These are phyloP conservation scores for Betula pendula DNA, from an alignment of 306 rosid genomes.

Conservation along the genomic window DNA sequence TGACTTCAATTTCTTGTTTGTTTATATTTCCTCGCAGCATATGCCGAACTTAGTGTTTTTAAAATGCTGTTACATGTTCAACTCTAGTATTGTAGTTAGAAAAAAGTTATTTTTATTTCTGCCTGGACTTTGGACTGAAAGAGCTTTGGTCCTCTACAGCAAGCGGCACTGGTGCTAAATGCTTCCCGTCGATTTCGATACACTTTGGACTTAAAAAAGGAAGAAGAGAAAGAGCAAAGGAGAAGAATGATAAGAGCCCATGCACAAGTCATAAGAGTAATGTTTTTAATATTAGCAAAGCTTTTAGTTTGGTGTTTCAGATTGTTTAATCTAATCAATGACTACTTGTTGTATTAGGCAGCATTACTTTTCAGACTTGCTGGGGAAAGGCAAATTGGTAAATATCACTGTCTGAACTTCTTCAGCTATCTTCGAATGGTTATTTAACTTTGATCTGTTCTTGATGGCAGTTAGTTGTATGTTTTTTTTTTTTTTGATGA, in stretches of 20 bases:
- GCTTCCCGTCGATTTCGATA: conserved; percentile 90
- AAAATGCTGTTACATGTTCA: conserved; percentile 9
- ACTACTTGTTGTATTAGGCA: conserved; percentile 59
- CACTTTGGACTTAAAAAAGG: conserved; percentile 79
- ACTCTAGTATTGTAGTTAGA: conserved; percentile 11
- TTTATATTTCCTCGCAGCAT: background rate
- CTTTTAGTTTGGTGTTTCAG: conserved; percentile 11
- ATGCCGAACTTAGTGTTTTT: conserved; percentile 6
- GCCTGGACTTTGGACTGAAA: conserved; percentile 31
- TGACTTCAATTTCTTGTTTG: conserved; percentile 5
- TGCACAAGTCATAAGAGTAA: conserved; percentile 94
- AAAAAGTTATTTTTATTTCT: background rate
- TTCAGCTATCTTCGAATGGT: background rate
- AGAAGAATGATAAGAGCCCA: conserved; percentile 85
- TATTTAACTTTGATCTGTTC: conserved; percentile 1
- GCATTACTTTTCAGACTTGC: conserved; percentile 91
- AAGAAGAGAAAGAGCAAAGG: conserved; percentile 64
- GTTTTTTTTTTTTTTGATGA: too few species aligned
- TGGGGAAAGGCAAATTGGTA: conserved; percentile 85
- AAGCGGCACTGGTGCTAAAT: conserved; percentile 86
- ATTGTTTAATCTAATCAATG: conserved; percentile 34
- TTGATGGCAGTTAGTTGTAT: conserved; percentile 13
- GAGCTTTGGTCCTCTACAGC: conserved; percentile 53
- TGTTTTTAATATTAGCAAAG: conserved; percentile 27
- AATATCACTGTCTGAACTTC: conserved; percentile 26